Conservation (phyloP, 139 green algal species). For the Pleodorina starrii region DNA sequence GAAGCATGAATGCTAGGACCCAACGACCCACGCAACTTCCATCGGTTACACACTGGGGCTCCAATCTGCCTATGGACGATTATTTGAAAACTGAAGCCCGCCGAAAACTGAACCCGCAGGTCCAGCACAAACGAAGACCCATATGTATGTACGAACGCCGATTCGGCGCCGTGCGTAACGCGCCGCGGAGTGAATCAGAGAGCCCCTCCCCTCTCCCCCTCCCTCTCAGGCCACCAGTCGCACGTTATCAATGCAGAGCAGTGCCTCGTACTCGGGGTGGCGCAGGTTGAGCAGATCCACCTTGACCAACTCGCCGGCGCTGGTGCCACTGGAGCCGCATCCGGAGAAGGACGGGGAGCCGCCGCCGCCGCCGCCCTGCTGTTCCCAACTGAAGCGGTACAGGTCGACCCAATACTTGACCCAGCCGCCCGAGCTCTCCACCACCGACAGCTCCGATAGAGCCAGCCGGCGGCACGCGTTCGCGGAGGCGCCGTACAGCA, state of each 20-base stretch:
- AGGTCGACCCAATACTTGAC: constrained; percentile 10
- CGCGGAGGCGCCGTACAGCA: neutral
- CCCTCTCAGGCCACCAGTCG: neutral
- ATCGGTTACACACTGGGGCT: too few species aligned
- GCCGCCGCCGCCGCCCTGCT: neutral
- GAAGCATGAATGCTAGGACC: too few species aligned
- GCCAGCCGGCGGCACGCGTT: neutral
- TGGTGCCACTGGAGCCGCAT: neutral
- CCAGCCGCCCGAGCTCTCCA: neutral
- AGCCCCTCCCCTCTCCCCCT: too few species aligned
- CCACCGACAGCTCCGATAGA: neutral
- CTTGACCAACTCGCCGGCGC: neutral
- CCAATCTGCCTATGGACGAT: too few species aligned
- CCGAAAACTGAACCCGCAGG: too few species aligned
- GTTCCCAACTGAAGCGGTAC: neutral
- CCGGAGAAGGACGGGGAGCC: neutral
- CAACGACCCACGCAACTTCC: too few species aligned
- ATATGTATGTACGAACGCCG: too few species aligned
- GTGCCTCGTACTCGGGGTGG: neutral
- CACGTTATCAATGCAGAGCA: neutral
- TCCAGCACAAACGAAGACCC: too few species aligned
- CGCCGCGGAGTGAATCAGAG: too few species aligned
- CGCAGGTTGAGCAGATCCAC: too few species aligned
- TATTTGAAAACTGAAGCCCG: too few species aligned
- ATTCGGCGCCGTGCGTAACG: too few species aligned